phyloP scores from a whole-genome alignment of 352 stramenopile genomes.

The Saprolegnia diclina region DNA sequence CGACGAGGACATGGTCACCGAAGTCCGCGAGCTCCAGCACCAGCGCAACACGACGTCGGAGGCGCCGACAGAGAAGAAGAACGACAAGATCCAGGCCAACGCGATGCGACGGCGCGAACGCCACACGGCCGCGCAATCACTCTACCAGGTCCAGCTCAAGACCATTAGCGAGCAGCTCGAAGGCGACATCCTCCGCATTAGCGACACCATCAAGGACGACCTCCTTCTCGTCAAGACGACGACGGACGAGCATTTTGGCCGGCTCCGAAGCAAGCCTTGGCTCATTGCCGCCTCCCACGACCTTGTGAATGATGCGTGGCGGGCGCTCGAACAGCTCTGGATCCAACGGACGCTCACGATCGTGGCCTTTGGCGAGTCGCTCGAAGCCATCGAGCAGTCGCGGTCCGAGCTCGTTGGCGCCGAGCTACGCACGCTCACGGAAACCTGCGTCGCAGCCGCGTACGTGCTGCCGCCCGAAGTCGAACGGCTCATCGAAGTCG shows the following conservation, averaged over 20 bases:
- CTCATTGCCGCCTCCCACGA: constrained; percentile 41
- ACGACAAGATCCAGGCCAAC: constrained; percentile 51
- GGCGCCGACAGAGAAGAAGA: constrained; percentile 23
- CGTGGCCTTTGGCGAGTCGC: constrained; percentile 35
- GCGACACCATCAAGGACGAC: constrained; percentile 54
- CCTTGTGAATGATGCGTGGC: constrained; percentile 41
- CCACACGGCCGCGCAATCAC: constrained; percentile 47
- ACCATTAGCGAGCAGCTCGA: constrained; percentile 61
- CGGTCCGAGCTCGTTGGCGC: constrained; percentile 40
- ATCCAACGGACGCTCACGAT: constrained; percentile 41
- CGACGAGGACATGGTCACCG: constrained; percentile 41
- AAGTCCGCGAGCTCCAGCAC: constrained; percentile 52
- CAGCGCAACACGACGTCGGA: constrained; percentile 30
- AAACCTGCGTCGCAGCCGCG: constrained; percentile 55
- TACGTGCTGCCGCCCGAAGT: constrained; percentile 57
- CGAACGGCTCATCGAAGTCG: constrained; percentile 63
- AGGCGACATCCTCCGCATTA: constrained; percentile 41
- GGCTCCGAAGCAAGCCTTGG: constrained; percentile 33
- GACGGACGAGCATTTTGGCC: constrained; percentile 28
- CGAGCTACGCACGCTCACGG: constrained; percentile 42
- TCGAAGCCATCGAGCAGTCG: constrained; percentile 52
- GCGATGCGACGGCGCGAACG: constrained; percentile 44
- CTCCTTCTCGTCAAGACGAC: constrained; percentile 37
- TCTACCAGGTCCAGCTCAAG: constrained; percentile 49
- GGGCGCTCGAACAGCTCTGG: constrained; percentile 38